These are phyloP conservation scores for Cadophora sp. DNA, from an alignment of 2,329 filamentous ascomycete genomes.

Conservation along the genomic window DNA sequence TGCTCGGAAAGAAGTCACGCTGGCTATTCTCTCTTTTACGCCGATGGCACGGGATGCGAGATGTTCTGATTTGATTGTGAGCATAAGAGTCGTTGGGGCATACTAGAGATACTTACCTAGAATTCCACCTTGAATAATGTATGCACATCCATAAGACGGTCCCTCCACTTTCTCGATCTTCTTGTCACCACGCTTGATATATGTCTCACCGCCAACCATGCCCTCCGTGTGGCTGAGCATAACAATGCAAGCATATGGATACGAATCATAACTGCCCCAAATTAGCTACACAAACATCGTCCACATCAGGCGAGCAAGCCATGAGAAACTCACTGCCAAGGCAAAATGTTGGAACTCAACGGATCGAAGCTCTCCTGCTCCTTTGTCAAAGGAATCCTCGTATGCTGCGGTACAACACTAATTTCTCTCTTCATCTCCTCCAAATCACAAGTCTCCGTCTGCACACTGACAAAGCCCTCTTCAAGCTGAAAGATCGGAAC, in stretches of 20 bases:
- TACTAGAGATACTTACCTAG: neutral
- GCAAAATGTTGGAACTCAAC: conserved; percentile 4
- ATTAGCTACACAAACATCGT: neutral
- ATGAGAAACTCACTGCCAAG: conserved; percentile 4
- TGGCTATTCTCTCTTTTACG: conserved; percentile 6
- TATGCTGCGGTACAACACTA: conserved; percentile 10
- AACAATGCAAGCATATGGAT: conserved; percentile 14
- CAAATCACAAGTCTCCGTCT: neutral
- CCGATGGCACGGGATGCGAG: conserved; percentile 4
- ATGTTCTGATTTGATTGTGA: neutral
- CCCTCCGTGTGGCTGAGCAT: conserved; percentile 13
- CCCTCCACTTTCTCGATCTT: conserved; percentile 16
- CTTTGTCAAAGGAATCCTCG: neutral
- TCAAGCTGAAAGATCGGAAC: conserved; percentile 8
- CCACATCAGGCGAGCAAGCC: neutral
- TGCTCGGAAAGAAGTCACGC: conserved; percentile 4
- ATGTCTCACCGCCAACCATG: conserved; percentile 11
- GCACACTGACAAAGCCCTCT: conserved; percentile 8
- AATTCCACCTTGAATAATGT: conserved; percentile 4
- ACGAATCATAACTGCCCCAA: conserved; percentile 7
- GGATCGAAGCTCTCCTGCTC: conserved; percentile 8
- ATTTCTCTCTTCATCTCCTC: conserved; percentile 12
- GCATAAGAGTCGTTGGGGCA: neutral
- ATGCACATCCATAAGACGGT: neutral
- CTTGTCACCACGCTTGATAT: conserved; percentile 12